These are phyloP conservation scores for Blastobotrys indianensis DNA, from an alignment of 1,139 yeast genomes.

Conservation along the genomic window DNA sequence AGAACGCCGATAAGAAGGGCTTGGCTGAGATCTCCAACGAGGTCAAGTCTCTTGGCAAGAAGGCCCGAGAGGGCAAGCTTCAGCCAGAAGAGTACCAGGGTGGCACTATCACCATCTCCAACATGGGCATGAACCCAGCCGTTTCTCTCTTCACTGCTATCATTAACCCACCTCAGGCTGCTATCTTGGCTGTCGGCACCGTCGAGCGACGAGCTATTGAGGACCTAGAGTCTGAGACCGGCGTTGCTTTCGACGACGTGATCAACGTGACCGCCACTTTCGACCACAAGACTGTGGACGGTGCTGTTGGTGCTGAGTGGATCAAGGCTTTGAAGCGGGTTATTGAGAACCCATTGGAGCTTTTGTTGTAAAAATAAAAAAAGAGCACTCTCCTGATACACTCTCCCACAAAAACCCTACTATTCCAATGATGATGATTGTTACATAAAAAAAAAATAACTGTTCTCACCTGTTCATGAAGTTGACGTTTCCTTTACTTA, in stretches of 20 bases:
- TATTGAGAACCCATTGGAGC: constrained; percentile 92
- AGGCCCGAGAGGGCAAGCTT: constrained; percentile 91
- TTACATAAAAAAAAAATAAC: too few species aligned
- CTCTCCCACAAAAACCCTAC: too few species aligned
- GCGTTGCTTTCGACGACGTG: constrained; percentile 86
- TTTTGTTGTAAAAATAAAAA: constrained; percentile 52
- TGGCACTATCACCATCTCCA: constrained; percentile 96
- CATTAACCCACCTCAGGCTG: constrained; percentile 95
- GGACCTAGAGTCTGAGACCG: constrained; percentile 84
- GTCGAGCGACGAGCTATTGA: constrained; percentile 89
- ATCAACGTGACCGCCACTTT: constrained; percentile 92
- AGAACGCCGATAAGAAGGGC: constrained; percentile 82
- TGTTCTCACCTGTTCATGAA: too few species aligned
- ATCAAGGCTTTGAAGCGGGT: constrained; percentile 87
- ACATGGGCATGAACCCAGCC: constrained; percentile 97
- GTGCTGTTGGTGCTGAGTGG: constrained; percentile 97
- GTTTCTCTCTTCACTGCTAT: constrained; percentile 90
- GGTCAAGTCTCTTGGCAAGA: constrained; percentile 89
- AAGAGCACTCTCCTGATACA: too few species aligned
- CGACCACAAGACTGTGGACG: constrained; percentile 96
- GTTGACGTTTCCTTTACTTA: too few species aligned
- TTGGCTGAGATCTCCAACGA: constrained; percentile 72
- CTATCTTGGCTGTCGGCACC: constrained; percentile 92
- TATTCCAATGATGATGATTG: too few species aligned
- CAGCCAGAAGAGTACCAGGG: constrained; percentile 97